Evolutionary conservation across 768 basidiomycete species (phyloP).

Genomic region (Hirschioporus abietinus): DNA sequence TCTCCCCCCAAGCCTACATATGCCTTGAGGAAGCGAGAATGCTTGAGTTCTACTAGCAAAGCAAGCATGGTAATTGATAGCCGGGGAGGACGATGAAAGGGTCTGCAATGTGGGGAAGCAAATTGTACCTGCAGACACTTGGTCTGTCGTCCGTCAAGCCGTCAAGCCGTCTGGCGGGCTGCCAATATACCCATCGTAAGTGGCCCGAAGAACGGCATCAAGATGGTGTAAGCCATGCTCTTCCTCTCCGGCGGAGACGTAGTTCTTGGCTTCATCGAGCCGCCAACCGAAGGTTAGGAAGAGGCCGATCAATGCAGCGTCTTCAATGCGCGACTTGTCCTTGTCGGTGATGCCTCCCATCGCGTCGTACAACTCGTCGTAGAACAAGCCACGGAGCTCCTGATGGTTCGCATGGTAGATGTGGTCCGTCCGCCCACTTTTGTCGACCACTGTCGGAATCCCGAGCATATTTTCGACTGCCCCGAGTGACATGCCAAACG

Average conservation of each 20-base stretch:
- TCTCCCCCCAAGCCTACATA: too few relatives aligned
- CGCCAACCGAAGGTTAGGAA: not conserved
- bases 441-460: not conserved
- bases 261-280: not conserved
- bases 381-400: not conserved
- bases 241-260: not conserved
- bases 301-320: not conserved
- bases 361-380: not conserved
- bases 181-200: too few relatives aligned
- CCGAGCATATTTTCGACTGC: not conserved
- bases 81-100: too few relatives aligned
- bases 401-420: not conserved
- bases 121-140: too few relatives aligned
- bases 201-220: not conserved
- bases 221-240: not conserved
- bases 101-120: too few relatives aligned
- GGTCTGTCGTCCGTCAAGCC: too few relatives aligned
- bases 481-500: slow-evolving; percentile 1
- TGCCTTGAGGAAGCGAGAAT: too few relatives aligned
- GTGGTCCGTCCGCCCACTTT: not conserved
- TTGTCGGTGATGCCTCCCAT: not conserved
- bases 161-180: too few relatives aligned
- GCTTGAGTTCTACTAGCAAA: too few relatives aligned
- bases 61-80: too few relatives aligned
- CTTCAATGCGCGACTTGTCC: not conserved